A percentile compares a stretch with the other conserved stretches of the same genome.
These are phyloP conservation scores for Coffea eugenioides DNA, from an alignment of 257 asterid species.

Conservation along the genomic window DNA sequence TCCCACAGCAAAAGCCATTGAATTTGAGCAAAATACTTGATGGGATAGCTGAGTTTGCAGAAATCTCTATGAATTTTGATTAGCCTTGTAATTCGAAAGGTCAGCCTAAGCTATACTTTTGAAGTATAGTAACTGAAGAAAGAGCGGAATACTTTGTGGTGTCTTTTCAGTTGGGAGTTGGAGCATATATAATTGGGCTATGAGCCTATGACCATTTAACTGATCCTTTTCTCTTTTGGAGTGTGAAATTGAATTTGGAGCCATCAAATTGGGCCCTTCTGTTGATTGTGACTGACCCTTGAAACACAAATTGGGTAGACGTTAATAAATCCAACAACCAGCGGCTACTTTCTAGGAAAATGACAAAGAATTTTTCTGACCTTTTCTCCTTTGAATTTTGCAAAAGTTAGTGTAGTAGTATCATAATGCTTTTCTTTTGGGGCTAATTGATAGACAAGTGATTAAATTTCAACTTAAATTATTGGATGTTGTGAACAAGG, in stretches of 20 bases:
- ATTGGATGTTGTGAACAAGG: too few relatives aligned
- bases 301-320: not conserved
- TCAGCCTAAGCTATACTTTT: not conserved
- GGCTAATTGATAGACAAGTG: too few relatives aligned
- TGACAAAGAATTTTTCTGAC: too few relatives aligned
- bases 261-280: constrained; percentile 4
- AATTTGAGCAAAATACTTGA: not conserved
- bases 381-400: too few relatives aligned
- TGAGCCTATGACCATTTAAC: not conserved
- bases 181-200: not conserved
- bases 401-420: too few relatives aligned
- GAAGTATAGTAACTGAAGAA: not conserved
- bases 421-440: too few relatives aligned
- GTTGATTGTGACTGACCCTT: constrained; percentile 13
- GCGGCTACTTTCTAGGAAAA: not conserved
- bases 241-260: not conserved
- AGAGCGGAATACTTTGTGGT: not conserved
- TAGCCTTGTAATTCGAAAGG: not conserved
- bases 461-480: too few relatives aligned
- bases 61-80: not conserved
- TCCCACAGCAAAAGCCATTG: constrained; percentile 26
- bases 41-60: not conserved
- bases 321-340: not conserved
- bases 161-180: not conserved
- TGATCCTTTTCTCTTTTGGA: not conserved